Conservation (phyloP, 352 stramenopile species). For the Aphanomyces invadans region DNA sequence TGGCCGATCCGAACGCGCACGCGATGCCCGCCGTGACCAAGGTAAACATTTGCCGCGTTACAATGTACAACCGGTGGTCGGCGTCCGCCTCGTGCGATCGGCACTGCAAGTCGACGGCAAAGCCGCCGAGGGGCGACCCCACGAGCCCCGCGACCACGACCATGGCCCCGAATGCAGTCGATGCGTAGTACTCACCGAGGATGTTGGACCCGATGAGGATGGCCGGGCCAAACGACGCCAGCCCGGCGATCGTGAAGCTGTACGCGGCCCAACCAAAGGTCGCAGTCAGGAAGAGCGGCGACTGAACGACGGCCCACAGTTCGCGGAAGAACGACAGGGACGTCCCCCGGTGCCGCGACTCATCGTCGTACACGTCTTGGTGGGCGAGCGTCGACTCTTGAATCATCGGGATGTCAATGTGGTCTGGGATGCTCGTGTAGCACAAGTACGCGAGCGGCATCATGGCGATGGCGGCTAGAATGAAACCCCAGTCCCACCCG, state of each 20-base stretch:
- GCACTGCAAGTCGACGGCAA: constrained; percentile 25
- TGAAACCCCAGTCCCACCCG: constrained; percentile 76
- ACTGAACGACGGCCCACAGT: constrained; percentile 13
- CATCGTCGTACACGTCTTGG: constrained; percentile 3
- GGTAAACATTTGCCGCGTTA: constrained; percentile 30
- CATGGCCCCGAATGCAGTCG: constrained; percentile 17
- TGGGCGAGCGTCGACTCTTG: neutral
- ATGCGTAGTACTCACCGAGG: neutral
- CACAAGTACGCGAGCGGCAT: constrained; percentile 3
- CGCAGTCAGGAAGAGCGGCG: constrained; percentile 34
- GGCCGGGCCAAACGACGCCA: constrained; percentile 23
- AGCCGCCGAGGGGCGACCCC: constrained; percentile 38
- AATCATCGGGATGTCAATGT: constrained; percentile 14
- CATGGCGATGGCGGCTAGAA: constrained; percentile 30
- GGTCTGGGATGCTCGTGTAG: constrained; percentile 6
- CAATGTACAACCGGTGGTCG: constrained; percentile 1
- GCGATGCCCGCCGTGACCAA: constrained; percentile 36
- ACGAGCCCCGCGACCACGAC: constrained; percentile 16
- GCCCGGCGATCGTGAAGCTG: constrained; percentile 32
- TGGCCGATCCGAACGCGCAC: constrained; percentile 42
- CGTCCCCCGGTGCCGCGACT: neutral
- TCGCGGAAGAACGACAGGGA: neutral
- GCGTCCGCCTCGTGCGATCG: neutral
- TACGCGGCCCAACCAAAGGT: constrained; percentile 37
- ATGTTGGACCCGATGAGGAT: constrained; percentile 19